Base-by-base conservation (phyloP, 2,329 filamentous ascomycete genomes). In the Elsinoe australis region DNA sequence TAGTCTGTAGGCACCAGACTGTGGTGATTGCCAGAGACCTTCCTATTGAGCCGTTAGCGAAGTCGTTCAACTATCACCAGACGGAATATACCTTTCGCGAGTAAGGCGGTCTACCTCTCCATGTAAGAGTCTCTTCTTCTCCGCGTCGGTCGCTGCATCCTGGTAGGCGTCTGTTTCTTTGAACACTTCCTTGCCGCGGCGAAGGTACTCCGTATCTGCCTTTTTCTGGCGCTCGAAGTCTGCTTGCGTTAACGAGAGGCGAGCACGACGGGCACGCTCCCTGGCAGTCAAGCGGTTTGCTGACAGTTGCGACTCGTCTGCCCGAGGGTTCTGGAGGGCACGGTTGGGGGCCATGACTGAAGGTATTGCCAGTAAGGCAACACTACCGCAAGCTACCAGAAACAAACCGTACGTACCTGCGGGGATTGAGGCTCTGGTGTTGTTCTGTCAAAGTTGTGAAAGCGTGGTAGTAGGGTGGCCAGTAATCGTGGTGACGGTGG, bases 151-250 rank as follows among this genome's bases (percentile, higher is more conserved):
- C 14, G 24, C 12, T 3, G 39, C 39, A 8, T 32, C 19, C 2
- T 18, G n/a, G 26, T 44, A 44, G 2, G 12, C 17, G 15, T 44
- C 39, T 3, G 24, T 29, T 9, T 31, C 6, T 15, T 44, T 44
- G 39, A 44, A 44, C 1, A 44, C 21, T 4, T 21, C n/a, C 24
- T 31, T 7, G 14, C 14, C 5, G 8, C 39, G 39, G 17, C 26
- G 24, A 2, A 31, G 4, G 21, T 44, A 15, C 17, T 44, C 39
- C 2, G n/a, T 9, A 14, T 44, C 39, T 12, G 39, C 39, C 24
- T 44, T 44, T 15, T 44, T 44, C 26, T 44, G 39, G 6, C 39
- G n/a, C 26, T 44, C 39, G 17, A 31, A 44, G 12, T 44, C 39
- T 12, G 39, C 39, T 17, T 36, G 33, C 12, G 33, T 36, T 17